Evolutionary conservation across 768 basidiomycete genomes (phyloP), one percentile per base, ranked within the genome.

Genomic region (Pisolithus microcarpus): DNA sequence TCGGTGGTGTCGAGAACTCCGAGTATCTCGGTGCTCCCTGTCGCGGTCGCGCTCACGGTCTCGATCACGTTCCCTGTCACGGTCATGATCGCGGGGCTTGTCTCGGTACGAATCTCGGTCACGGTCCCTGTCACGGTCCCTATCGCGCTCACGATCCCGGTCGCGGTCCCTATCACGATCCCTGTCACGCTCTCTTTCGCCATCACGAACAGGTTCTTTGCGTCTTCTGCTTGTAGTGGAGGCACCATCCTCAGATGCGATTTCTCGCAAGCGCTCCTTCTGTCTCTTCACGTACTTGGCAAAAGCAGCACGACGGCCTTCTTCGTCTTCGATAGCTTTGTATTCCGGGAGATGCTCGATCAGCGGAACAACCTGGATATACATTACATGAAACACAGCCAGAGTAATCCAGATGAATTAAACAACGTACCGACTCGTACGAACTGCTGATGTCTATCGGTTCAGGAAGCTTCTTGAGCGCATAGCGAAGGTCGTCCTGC

Each of bases 401-500:
- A 31, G 43, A 18, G 39, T 26, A 15, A 39, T 9, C 6, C 5
- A 11, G 21, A 46, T 18, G 38, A 53, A 7, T 34, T 31, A n/a
- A 47, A 21, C 43, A 13, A 67, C 82, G 49, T 57, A 90, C 93
- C 58, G 87, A 82, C 58, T 97, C 94, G 61, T 86, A 98, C 1
- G 84, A 64, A 50, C 84, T 63, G 26, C 70, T 80, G 45, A 93
- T 65, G 56, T 95, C 91, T 37, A 97, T 67, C 1, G 89, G 79
- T 45, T 93, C 89, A 0, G 87, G 66, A 7, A 95, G 73, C 65
- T 95, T 95, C 71, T 89, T 92, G 56, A 97, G 74, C 0, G 94
- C 96, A 70, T 98, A 96, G 6, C 96, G 85, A 36, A 99, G 74
- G 62, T 98, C 96, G 66, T 99, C 96, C 61, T 96, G 91, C 55